Evolutionary conservation across 257 asterid genomes (phyloP), one percentile per base, ranked within the genome.

Genomic region (Knoxia roxburghii): DNA sequence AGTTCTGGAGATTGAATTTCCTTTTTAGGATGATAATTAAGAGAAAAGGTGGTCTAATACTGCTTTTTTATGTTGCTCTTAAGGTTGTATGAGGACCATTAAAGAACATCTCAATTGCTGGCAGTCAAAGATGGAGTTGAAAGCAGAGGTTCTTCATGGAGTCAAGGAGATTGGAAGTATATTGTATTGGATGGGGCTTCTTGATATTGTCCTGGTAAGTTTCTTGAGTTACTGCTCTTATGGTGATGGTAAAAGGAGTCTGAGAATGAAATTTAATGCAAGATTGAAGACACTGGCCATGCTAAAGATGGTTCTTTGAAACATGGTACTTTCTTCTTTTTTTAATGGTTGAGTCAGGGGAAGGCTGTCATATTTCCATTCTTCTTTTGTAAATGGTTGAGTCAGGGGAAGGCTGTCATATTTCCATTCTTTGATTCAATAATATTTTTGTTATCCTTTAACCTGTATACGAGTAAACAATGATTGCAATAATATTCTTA

Each of bases 171-270:
- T 90, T 52, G 99, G 99, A 71, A 90, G 97, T 24, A 79, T 90
- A 72, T 75, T 90, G 77, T 94, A 90, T 86, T 94, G 90, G 95
- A 94, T 90, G 97, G 89, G 99, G 69, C 86, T 94, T 79, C 97
- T 94, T 61, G 97, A 94, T 80, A 94, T 94, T 69, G 95, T 87
- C 67, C 71, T 90, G 92, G 99, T 90, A 70, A 75, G 91, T 78
- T 77, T 73, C 52, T 30, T 20, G 3, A 17, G 33, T 57, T 29
- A 41, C 27, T 35, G 5, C 2, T 13, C 21, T 7, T 17, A 59
- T 13, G 41, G 30, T 32, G 39, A 27, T 50, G 24, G 24, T 39
- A 61, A 73, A 13, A 0, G 12, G 41, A 21, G 21, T 1, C 20
- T 23, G 15, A 29, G 68, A n/a, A 15, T 14, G 12, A 57, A 12